phyloP scores from a whole-genome alignment of 2,329 filamentous ascomycete species.

The Colletotrichum aenigma region DNA sequence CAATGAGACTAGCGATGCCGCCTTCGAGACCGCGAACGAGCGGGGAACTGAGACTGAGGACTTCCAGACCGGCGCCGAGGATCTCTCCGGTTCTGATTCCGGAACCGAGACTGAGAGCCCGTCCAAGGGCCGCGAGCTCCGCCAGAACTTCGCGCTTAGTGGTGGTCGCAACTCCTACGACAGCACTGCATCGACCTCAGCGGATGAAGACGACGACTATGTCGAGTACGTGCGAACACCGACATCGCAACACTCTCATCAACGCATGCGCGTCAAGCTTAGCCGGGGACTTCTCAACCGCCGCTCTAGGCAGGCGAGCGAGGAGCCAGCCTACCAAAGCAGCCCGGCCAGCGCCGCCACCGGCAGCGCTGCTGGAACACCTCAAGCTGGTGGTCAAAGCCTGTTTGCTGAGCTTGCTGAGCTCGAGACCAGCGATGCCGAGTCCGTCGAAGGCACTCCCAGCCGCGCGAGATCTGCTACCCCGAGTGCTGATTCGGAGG shows the following conservation, averaged over 20 bases:
- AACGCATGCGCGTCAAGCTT: slow-evolving; percentile 75
- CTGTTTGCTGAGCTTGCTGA: slow-evolving; percentile 90
- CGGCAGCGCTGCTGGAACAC: slow-evolving; percentile 52
- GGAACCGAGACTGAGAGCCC: slow-evolving; percentile 82
- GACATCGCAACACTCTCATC: slow-evolving; percentile 60
- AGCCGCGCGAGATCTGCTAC: slow-evolving; percentile 55
- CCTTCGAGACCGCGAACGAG: slow-evolving; percentile 76
- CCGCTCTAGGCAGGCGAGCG: slow-evolving; percentile 65
- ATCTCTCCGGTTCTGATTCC: slow-evolving; percentile 71
- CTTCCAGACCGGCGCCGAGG: slow-evolving; percentile 92
- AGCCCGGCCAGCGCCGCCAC: slow-evolving; percentile 63
- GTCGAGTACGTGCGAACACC: slow-evolving; percentile 63
- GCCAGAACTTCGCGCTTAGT: slow-evolving; percentile 44
- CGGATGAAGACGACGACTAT: slow-evolving; percentile 67
- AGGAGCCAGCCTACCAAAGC: slow-evolving; percentile 61
- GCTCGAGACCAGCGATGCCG: slow-evolving; percentile 76
- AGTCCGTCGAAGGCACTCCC: slow-evolving; percentile 64
- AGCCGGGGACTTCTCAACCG: slow-evolving; percentile 65
- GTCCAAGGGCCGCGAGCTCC: slow-evolving; percentile 46
- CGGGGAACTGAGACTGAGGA: slow-evolving; percentile 87
- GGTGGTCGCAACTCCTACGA: slow-evolving; percentile 72
- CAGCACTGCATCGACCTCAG: slow-evolving; percentile 89
- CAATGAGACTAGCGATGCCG: slow-evolving; percentile 73
- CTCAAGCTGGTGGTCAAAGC: slow-evolving; percentile 69
- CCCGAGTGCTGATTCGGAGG: slow-evolving; percentile 49